Evolutionary conservation across 139 green algal genomes (phyloP), one percentile per base, ranked within the genome.

Genomic region (Chlorella sp.): DNA sequence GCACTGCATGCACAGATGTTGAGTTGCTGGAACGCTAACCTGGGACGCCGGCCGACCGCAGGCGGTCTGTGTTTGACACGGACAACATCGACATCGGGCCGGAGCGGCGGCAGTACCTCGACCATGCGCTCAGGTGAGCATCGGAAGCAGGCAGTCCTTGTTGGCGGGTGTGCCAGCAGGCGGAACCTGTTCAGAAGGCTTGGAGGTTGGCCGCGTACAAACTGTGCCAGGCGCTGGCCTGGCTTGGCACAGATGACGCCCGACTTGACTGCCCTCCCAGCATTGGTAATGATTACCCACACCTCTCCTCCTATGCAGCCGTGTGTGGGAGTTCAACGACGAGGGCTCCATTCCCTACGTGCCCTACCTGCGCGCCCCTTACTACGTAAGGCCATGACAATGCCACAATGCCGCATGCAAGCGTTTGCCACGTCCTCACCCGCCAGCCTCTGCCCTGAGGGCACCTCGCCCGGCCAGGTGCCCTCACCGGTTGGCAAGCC

Each of bases 21-120:
- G n/a, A n/a, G n/a, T n/a, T n/a, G n/a, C n/a, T n/a, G n/a, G n/a
- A n/a, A n/a, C n/a, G n/a, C n/a, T n/a, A n/a, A n/a, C n/a, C n/a
- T n/a, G n/a, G n/a, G 46, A 8, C 46, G 8, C 46, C 46, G 11
- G 8, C 11, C 46, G 11, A 54, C 46, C 46, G 46, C 51, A 60
- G 51, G 97, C 92, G 94, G 90, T 95, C 40, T 16, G 60, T 82
- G 58, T 98, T 98, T 87, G 96, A 98, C 92, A 95, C 94, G 76
- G 97, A 99, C 89, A 96, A 94, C 90, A 99, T 99, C 79, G 96
- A 98, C 87, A 92, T 99, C 38, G 96, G 97, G 36, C 96, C 97
- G 34, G 97, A 99, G 91, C 88, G 97, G 6, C 90, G 97, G 36
- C 81, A 91, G 0, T 99, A 98, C 92, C 88, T 99, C 60, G 97